phyloP scores from a whole-genome alignment of 2,329 filamentous ascomycete genomes.

The Pestalotiopsis sp. region DNA sequence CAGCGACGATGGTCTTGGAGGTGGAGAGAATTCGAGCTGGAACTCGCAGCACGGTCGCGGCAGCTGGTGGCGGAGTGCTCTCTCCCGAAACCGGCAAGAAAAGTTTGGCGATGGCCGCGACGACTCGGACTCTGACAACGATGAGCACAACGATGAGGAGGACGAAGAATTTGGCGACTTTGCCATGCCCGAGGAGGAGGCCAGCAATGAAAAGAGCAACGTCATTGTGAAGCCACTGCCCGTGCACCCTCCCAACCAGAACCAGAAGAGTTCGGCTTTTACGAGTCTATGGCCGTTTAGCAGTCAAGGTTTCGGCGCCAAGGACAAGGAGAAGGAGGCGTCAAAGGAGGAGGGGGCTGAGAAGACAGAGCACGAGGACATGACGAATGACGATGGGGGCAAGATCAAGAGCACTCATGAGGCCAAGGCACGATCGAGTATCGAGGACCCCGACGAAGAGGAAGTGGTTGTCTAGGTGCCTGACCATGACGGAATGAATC shows the following conservation, averaged over 20 bases:
- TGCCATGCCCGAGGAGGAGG: conserved; percentile 59
- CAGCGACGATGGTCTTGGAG: conserved; percentile 39
- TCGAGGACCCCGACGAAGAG: conserved; percentile 59
- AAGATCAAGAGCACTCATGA: conserved; percentile 50
- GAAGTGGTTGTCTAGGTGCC: conserved; percentile 37
- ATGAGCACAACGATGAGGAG: conserved; percentile 30
- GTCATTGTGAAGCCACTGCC: conserved; percentile 58
- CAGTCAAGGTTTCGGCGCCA: conserved; percentile 38
- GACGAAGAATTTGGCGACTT: conserved; percentile 70
- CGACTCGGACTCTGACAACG: conserved; percentile 44
- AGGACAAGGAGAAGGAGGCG: conserved; percentile 32
- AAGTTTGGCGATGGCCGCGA: conserved; percentile 44
- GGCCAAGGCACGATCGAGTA: conserved; percentile 57
- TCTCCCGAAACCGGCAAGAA: conserved; percentile 30
- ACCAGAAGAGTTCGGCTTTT: conserved; percentile 40
- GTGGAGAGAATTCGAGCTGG: conserved; percentile 39
- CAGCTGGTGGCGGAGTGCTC: conserved; percentile 52
- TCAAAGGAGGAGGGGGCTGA: conserved; percentile 27
- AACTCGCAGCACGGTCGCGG: conserved; percentile 36
- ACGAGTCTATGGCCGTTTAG: conserved; percentile 63
- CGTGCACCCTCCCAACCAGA: conserved; percentile 49
- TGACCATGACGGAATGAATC: background rate
- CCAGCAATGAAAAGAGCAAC: conserved; percentile 21
- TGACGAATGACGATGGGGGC: conserved; percentile 42
- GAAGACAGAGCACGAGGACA: conserved; percentile 32